Base-by-base conservation (phyloP, 75 land plant species). In the Isoetes taiwanensis region DNA sequence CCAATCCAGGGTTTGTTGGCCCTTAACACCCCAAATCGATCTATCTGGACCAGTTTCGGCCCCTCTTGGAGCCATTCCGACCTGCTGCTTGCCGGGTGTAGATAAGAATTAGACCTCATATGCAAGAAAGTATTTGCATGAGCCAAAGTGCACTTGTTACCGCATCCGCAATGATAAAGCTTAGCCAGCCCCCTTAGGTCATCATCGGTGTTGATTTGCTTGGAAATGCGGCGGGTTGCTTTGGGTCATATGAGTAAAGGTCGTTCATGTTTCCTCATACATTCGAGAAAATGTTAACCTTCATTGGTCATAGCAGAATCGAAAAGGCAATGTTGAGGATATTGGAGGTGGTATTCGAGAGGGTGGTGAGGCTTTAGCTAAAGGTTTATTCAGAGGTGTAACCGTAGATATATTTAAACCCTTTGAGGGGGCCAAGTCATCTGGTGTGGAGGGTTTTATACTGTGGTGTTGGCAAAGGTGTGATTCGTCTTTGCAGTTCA, bases 231-330 rank as follows among this genome's bases (percentile, higher is more conserved):
- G 88, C n/a, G 99, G 67, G 84, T 86, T 72, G 99, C 99, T 10
- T 82, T 94, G 59, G 96, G 90, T 19, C 80, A 94, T 62, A 94
- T 94, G 90, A 94, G 99, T 64, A 84, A 94, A 82, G 90, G 99
- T 59, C n/a, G n/a, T n/a, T n/a, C n/a, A n/a, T n/a, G n/a, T n/a
- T n/a, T n/a, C n/a, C n/a, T n/a, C n/a, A n/a, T n/a, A n/a, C n/a
- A n/a, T n/a, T n/a, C n/a, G n/a, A n/a, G n/a, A n/a, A n/a, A n/a
- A n/a, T n/a, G n/a, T n/a, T n/a, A n/a, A n/a, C n/a, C n/a, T n/a
- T n/a, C n/a, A n/a, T n/a, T n/a, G n/a, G n/a, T n/a, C n/a, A 33
- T 3, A 32, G 26, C 72, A 89, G 96, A 86, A 85, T 16, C 81
- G 54, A 66, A 93, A 87, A 70, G 90, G 81, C 34, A 52, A 63